Base-by-base conservation (phyloP, 78 protist genomes). In the slime mould (Dictyostelium discoideum) region DNA sequence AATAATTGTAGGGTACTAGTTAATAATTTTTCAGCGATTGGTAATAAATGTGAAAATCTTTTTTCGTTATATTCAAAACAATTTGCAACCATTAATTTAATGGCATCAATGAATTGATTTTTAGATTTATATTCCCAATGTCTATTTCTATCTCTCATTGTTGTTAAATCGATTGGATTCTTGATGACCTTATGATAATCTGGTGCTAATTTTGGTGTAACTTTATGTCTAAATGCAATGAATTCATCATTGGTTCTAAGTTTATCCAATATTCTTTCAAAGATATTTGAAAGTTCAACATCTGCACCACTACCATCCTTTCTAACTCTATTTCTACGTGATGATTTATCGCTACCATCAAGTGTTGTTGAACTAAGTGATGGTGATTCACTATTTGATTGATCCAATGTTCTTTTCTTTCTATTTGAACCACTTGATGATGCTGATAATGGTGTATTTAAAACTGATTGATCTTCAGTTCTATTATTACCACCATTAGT, bases 231-330 rank as follows among this genome's bases (percentile, higher is more conserved):
- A 42, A 93, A 93, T 73, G 83, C 88, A 54, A 29, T 42, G 76
- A 87, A 85, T 78, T 85, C 92, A 26, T 67, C 81, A 32, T 54
- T 86, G 18, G 73, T 57, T 65, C 88, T 57, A 8, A 93, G 37
- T 65, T 84, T 93, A 14, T 82, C 92, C 22, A 93, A 40, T 54
- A 93, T 50, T 26, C 11, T 86, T 80, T 93, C 96, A 85, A 93
- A 93, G 7, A 93, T 82, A 81, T 93, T 93, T 40, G 88, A 57
- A 11, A 93, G 73, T 77, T 73, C 92, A 26, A 93, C 96, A 42
- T 93, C 92, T 37, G 96, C 96, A 80, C 96, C 96, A 79, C 85
- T 73, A 57, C 97, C 93, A 88, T 80, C 90, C 50, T 89, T 88
- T 87, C 97, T 82, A 77, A 85, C 85, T 87, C 92, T 82, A 48